Evolutionary conservation across 78 protist species (phyloP).

Genomic region (Monosiga brevicollis): DNA sequence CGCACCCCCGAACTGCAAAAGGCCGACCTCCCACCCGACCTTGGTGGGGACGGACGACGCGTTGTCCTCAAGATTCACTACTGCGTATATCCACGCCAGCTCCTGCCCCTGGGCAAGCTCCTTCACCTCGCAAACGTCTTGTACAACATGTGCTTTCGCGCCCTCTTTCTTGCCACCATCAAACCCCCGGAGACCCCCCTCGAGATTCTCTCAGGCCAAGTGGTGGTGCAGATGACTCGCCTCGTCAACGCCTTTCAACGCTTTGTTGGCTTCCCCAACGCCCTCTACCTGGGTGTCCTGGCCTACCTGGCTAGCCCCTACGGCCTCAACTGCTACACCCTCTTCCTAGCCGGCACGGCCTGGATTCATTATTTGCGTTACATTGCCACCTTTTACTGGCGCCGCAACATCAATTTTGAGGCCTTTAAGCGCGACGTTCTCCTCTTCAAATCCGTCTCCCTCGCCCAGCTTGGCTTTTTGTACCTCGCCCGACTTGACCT

Average conservation of each 20-base stretch:
- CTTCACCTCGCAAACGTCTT: background rate
- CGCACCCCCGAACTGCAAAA: too few species aligned
- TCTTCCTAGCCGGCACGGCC: slow-evolving; percentile 7
- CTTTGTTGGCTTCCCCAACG: slow-evolving; percentile 13
- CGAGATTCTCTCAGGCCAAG: too few species aligned
- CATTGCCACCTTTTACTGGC: background rate
- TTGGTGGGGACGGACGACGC: slow-evolving; percentile 11
- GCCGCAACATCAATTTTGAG: slow-evolving; percentile 6
- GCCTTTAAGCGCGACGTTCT: slow-evolving; percentile 2
- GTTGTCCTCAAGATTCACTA: slow-evolving; percentile 28
- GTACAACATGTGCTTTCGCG: slow-evolving; percentile 18
- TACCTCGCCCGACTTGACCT: background rate
- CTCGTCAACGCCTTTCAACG: slow-evolving; percentile 1
- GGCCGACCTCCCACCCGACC: too few species aligned
- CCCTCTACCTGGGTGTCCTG: slow-evolving; percentile 3
- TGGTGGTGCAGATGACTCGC: too few species aligned
- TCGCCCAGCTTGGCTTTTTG: slow-evolving; percentile 11
- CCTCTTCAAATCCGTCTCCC: background rate
- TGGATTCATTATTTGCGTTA: slow-evolving; percentile 21
- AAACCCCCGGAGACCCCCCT: too few species aligned
- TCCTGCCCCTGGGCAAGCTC: slow-evolving; percentile 13
- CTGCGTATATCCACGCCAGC: slow-evolving; percentile 16
- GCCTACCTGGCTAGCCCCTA: background rate
- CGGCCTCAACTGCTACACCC: background rate
- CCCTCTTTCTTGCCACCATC: slow-evolving; percentile 25